Evolutionary conservation across 208 protist species (phyloP).

Genomic region (Spironucleus salmonicida): DNA sequence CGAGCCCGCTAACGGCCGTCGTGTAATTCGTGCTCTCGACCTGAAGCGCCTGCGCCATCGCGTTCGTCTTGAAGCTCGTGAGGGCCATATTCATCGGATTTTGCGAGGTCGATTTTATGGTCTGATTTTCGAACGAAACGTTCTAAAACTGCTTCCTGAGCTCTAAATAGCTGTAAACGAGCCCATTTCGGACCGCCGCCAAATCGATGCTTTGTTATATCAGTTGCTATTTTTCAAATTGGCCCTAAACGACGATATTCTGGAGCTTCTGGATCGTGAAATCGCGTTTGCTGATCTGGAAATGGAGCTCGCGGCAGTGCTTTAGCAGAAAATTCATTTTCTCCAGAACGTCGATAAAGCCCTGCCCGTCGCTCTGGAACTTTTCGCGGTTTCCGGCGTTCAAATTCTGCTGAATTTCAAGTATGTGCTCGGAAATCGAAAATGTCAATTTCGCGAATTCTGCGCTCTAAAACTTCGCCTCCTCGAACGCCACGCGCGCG

Average conservation of each 20-base stretch:
- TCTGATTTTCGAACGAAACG: no score
- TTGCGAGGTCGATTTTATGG: no score
- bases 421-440: neutral
- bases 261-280: neutral
- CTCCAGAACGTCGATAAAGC: neutral
- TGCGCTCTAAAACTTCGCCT: neutral
- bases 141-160: no score
- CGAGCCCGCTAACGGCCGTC: no score
- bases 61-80: no score
- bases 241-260: neutral
- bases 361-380: neutral
- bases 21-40: no score
- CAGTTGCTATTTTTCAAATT: neutral
- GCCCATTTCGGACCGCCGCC: slow-evolving; percentile 3
- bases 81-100: no score
- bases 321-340: neutral
- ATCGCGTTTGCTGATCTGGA: neutral
- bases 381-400: neutral
- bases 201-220: neutral
- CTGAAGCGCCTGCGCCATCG: no score
- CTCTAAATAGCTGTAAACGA: slow-evolving; percentile 7
- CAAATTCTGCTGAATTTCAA: neutral
- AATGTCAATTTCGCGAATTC: neutral
- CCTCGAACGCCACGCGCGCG: neutral
- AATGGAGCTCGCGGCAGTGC: neutral